Conservation (phyloP, 495 filamentous ascomycete species). For the Lasiosphaeris hirsuta region DNA sequence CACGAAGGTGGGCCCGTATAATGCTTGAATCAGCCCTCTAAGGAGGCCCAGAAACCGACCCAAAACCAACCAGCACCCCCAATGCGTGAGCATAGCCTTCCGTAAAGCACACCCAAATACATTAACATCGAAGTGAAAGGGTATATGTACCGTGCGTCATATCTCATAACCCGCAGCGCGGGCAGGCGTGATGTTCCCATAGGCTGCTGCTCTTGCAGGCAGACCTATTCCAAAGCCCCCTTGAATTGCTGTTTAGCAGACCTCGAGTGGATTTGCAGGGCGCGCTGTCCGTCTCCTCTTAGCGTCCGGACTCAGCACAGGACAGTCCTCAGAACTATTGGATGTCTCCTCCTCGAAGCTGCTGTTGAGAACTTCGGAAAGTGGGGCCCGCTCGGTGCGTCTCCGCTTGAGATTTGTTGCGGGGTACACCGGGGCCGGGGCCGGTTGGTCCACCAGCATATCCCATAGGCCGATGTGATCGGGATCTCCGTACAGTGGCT, state of each 20-base stretch:
- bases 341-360: constrained; percentile 35
- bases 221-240: background rate
- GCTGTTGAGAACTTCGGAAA: constrained; percentile 29
- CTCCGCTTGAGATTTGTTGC: constrained; percentile 22
- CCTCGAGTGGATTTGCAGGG: constrained; percentile 20
- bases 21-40: too few species aligned
- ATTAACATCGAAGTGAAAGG: too few species aligned
- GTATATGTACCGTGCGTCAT: too few species aligned
- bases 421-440: background rate
- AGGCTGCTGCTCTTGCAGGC: too few species aligned
- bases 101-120: too few species aligned
- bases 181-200: too few species aligned
- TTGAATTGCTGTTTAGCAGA: constrained; percentile 20
- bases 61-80: too few species aligned
- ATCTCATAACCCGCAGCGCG: too few species aligned
- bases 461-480: constrained; percentile 37
- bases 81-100: too few species aligned
- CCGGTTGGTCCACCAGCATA: constrained; percentile 18
- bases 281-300: constrained; percentile 31
- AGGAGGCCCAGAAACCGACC: too few species aligned
- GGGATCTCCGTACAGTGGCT: constrained; percentile 27
- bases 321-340: constrained; percentile 22
- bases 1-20: too few species aligned
- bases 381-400: constrained; percentile 18
- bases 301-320: constrained; percentile 31